These are phyloP conservation scores for Eimeria necatrix DNA, from an alignment of 169 alveolate genomes.

Conservation along the genomic window DNA sequence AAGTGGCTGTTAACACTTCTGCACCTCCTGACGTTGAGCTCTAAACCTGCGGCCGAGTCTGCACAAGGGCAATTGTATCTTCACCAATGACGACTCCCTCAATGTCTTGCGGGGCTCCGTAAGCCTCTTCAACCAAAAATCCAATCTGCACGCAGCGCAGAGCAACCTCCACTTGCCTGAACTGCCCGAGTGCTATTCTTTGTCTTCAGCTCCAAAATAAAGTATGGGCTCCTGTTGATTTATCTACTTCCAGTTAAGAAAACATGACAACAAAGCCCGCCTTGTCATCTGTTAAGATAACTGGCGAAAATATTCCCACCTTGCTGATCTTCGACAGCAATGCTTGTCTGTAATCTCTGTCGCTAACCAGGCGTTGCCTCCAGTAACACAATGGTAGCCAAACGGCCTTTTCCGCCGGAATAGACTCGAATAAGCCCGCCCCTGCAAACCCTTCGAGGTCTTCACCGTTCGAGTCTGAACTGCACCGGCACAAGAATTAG, in stretches of 20 bases:
- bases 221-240: too few relatives aligned
- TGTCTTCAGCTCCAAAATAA: too few relatives aligned
- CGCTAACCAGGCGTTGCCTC: constrained; percentile 73
- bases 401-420: constrained; percentile 86
- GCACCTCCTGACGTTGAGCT: too few relatives aligned
- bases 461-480: constrained; percentile 95
- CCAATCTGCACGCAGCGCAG: constrained; percentile 60
- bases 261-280: neutral
- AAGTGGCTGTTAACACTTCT: too few relatives aligned
- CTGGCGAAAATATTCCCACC: neutral
- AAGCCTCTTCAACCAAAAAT: constrained; percentile 46
- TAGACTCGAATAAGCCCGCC: constrained; percentile 95
- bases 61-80: constrained; percentile 76
- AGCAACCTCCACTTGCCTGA: neutral
- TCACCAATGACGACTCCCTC: constrained; percentile 78
- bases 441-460: constrained; percentile 97
- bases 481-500: constrained; percentile 83
- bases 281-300: neutral
- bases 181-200: too few relatives aligned
- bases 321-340: constrained; percentile 59
- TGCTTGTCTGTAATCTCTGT: constrained; percentile 53
- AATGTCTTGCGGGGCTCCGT: constrained; percentile 78
- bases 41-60: constrained; percentile 77
- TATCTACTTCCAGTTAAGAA: too few relatives aligned
- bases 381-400: constrained; percentile 72